Evolutionary conservation across 768 basidiomycete genomes (phyloP).

Genomic region (Paxillus rubicundulus): DNA sequence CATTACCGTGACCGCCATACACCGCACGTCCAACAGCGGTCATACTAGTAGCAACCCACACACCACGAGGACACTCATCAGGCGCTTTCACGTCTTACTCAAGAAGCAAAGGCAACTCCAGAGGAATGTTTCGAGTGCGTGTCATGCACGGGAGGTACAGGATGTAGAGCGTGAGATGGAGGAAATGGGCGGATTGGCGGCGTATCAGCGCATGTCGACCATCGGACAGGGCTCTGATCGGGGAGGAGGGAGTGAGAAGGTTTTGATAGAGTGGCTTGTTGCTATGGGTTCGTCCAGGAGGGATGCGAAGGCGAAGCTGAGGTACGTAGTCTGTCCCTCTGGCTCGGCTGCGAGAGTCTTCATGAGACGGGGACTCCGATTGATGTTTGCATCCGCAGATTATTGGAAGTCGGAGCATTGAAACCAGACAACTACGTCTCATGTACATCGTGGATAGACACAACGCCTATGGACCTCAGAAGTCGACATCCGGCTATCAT

Average conservation of each 20-base stretch:
- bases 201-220: conserved; percentile 81
- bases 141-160: conserved; percentile 35
- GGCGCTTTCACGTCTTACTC: conserved; percentile 75
- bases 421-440: conserved; percentile 76
- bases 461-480: conserved; percentile 76
- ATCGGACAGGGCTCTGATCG: conserved; percentile 78
- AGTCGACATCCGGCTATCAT: conserved; percentile 77
- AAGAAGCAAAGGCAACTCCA: conserved; percentile 64
- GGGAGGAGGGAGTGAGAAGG: conserved; percentile 85
- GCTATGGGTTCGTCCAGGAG: conserved; percentile 39
- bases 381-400: conserved; percentile 37
- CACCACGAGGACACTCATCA: conserved; percentile 71
- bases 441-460: conserved; percentile 68
- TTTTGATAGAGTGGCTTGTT: conserved; percentile 74
- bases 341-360: background rate
- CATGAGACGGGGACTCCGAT: no score
- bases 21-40: background rate
- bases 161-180: conserved; percentile 63
- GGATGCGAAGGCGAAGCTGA: conserved; percentile 25
- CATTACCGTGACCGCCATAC: conserved; percentile 32
- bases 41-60: conserved; percentile 48
- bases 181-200: conserved; percentile 70
- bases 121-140: conserved; percentile 17
- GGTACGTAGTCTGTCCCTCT: conserved; percentile 29
- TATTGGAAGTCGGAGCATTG: conserved; percentile 88